phyloP scores from a whole-genome alignment of 2,329 filamentous ascomycete genomes.

The Triangularia verruculosa region DNA sequence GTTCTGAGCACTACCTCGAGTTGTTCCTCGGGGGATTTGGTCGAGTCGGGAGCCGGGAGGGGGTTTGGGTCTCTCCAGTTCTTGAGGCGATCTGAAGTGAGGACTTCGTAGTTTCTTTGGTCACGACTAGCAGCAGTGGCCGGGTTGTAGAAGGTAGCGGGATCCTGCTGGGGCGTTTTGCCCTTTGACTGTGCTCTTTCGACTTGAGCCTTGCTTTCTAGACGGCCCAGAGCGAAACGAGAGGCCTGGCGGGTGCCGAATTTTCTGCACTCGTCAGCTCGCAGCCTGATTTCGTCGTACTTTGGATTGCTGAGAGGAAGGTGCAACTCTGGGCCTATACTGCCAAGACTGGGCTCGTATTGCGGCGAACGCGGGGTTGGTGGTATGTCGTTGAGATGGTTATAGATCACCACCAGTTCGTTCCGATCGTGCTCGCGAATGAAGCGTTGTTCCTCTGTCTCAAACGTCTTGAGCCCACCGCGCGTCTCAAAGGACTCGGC shows the following conservation, averaged over 20 bases:
- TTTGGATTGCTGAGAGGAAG: conserved; percentile 43
- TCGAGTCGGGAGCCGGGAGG: neutral
- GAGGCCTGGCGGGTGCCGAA: conserved; percentile 43
- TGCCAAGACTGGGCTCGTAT: conserved; percentile 31
- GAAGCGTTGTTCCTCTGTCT: conserved; percentile 53
- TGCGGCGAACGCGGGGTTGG: conserved; percentile 53
- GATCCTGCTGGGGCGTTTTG: conserved; percentile 13
- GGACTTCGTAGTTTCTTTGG: conserved; percentile 30
- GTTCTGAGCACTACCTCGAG: neutral
- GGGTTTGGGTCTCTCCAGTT: conserved; percentile 43
- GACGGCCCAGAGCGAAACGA: conserved; percentile 43
- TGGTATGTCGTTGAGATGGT: conserved; percentile 52
- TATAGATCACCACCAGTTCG: conserved; percentile 61
- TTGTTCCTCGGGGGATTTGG: neutral
- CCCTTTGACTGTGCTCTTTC: conserved; percentile 32
- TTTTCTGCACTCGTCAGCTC: conserved; percentile 46
- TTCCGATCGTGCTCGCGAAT: conserved; percentile 57
- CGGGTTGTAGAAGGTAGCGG: conserved; percentile 12
- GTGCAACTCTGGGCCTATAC: conserved; percentile 31
- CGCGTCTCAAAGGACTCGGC: conserved; percentile 52
- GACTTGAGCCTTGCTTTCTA: conserved; percentile 36
- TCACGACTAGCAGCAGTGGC: conserved; percentile 19
- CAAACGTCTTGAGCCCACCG: conserved; percentile 50
- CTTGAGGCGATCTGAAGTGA: conserved; percentile 44
- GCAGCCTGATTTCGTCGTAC: conserved; percentile 48